Conservation (phyloP, 257 asterid species). For the Salvia hispanica region DNA sequence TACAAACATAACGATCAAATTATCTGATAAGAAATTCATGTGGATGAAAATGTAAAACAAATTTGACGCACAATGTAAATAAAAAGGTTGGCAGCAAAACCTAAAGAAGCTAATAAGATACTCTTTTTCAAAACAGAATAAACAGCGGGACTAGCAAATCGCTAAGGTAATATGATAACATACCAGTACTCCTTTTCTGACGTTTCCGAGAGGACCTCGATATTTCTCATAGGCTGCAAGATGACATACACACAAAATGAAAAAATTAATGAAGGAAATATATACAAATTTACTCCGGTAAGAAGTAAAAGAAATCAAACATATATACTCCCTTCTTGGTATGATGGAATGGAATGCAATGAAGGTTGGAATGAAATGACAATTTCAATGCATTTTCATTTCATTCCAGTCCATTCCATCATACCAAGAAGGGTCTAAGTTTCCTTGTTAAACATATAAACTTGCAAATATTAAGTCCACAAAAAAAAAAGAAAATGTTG, state of each 20-base stretch:
- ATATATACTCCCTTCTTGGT: not conserved
- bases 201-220: constrained; percentile 98
- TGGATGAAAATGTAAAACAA: not conserved
- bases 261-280: constrained; percentile 5
- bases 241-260: constrained; percentile 9
- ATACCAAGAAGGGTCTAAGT: not conserved
- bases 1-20: not conserved
- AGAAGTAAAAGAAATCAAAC: constrained; percentile 21
- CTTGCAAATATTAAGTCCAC: constrained; percentile 1
- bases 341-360: too few species aligned
- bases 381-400: too few species aligned
- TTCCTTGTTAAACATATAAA: not conserved
- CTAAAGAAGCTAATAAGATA: not conserved
- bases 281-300: not conserved
- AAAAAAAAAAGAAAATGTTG: not conserved
- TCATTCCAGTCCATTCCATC: too few species aligned
- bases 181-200: constrained; percentile 99
- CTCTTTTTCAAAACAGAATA: not conserved
- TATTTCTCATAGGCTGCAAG: constrained; percentile 80
- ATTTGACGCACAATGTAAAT: constrained; percentile 5
- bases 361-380: too few species aligned
- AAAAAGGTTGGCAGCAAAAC: constrained; percentile 13
- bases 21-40: not conserved
- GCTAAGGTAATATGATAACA: constrained; percentile 10
- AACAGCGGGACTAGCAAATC: constrained; percentile 17